Evolutionary conservation across 2,329 filamentous ascomycete species (phyloP).

Genomic region (Paraphoma sp.): DNA sequence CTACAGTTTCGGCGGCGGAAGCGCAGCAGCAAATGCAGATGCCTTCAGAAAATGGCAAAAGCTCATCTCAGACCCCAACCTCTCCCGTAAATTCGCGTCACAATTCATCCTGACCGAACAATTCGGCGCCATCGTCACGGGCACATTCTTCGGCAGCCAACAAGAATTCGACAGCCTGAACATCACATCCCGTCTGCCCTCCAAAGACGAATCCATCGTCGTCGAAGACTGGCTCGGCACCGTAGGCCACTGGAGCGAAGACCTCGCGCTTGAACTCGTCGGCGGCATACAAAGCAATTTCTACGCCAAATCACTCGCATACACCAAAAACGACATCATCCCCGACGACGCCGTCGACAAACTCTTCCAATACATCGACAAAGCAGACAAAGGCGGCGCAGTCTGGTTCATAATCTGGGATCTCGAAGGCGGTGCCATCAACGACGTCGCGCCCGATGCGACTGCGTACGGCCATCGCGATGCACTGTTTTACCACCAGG

Average conservation of each 20-base stretch:
- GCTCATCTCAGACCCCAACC: constrained; percentile 38
- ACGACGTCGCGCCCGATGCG: constrained; percentile 37
- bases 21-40: constrained; percentile 27
- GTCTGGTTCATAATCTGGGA: constrained; percentile 46
- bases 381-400: constrained; percentile 38
- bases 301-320: constrained; percentile 45
- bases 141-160: constrained; percentile 43
- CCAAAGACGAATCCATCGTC: constrained; percentile 24
- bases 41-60: constrained; percentile 47
- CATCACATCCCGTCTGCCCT: constrained; percentile 34
- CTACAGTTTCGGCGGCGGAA: constrained; percentile 39
- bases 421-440: constrained; percentile 42
- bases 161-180: constrained; percentile 44
- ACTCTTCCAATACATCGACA: constrained; percentile 41
- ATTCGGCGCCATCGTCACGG: constrained; percentile 38
- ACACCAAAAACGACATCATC: constrained; percentile 40
- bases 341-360: constrained; percentile 37
- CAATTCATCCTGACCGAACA: constrained; percentile 40
- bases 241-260: constrained; percentile 42
- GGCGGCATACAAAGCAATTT: constrained; percentile 41
- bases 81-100: constrained; percentile 43
- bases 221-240: constrained; percentile 44
- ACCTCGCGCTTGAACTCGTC: constrained; percentile 35
- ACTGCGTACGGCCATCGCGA: constrained; percentile 44
- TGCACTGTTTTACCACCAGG: constrained; percentile 43